These are phyloP conservation scores for Sophora flavescens DNA, from an alignment of 306 rosid genomes.

Conservation along the genomic window DNA sequence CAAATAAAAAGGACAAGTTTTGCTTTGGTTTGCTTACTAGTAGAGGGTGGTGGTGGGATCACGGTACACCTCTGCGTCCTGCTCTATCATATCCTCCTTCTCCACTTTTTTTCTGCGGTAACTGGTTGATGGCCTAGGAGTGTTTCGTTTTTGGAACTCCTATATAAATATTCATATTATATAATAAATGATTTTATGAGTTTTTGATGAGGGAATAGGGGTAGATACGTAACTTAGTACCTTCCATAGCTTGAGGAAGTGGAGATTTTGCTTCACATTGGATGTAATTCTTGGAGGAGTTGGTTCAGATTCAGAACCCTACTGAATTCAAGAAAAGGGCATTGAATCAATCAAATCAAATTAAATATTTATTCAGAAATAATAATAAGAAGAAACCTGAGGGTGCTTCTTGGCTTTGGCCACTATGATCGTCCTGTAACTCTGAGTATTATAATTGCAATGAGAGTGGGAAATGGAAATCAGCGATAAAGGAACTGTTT, in stretches of 20 bases:
- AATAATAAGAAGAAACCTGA: too few relatives aligned
- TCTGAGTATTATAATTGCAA: neutral
- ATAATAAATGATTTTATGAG: neutral
- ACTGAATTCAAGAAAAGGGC: neutral
- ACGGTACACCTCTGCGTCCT: slow-evolving; percentile 63
- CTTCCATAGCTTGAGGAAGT: slow-evolving; percentile 79
- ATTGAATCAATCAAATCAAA: too few relatives aligned
- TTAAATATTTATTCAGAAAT: too few relatives aligned
- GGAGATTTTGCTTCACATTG: slow-evolving; percentile 89
- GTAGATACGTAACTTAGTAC: slow-evolving; percentile 13
- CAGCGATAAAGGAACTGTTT: too few relatives aligned
- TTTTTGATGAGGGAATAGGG: neutral
- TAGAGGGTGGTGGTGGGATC: slow-evolving; percentile 83
- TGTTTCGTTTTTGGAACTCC: slow-evolving; percentile 78
- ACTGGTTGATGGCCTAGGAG: slow-evolving; percentile 82
- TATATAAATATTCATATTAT: neutral
- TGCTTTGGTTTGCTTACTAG: slow-evolving; percentile 49
- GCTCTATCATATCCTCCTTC: slow-evolving; percentile 61
- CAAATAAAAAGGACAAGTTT: too few relatives aligned
- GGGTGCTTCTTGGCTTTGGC: neutral
- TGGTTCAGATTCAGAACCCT: slow-evolving; percentile 68
- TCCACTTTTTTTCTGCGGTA: slow-evolving; percentile 82
- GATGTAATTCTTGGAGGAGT: slow-evolving; percentile 85
- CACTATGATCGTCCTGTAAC: neutral
- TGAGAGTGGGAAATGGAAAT: too few relatives aligned